Percentiles rank a stretch among this genome's conserved stretches.
Evolutionary conservation across 345 rosid species (phyloP).

Genomic region (Eucalyptus guilfoylei): DNA sequence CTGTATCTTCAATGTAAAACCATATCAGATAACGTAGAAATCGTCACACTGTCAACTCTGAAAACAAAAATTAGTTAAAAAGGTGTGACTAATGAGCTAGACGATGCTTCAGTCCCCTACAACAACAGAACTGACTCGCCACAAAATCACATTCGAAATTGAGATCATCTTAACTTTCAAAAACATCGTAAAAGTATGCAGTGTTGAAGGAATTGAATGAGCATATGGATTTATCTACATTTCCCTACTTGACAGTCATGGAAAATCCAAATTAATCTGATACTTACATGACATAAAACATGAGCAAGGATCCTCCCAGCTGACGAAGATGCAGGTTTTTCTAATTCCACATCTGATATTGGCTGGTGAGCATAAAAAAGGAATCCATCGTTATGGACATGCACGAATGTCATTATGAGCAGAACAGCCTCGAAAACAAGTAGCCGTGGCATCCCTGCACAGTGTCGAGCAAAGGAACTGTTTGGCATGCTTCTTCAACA

Average conservation of each 20-base stretch:
- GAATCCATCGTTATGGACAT: not conserved
- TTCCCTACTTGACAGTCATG: not conserved
- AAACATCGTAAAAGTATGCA: not conserved
- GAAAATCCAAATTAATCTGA: not conserved
- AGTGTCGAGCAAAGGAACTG: constrained; percentile 69
- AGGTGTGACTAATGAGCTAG: not conserved
- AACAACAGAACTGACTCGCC: not conserved
- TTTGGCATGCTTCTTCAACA: constrained; percentile 74
- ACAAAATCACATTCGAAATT: not conserved
- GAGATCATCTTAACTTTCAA: not conserved
- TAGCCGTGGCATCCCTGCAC: constrained; percentile 73
- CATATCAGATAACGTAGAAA: not conserved
- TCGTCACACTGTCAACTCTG: not conserved
- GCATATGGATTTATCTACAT: not conserved
- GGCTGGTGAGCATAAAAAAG: not conserved
- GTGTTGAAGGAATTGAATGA: not conserved
- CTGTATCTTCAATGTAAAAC: not conserved
- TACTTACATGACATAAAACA: not conserved
- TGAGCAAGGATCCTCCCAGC: not conserved
- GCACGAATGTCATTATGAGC: constrained; percentile 26
- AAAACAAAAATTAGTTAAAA: not conserved
- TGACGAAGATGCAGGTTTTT: not conserved
- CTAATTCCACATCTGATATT: not conserved
- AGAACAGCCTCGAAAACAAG: constrained; percentile 79
- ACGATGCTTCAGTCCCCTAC: not conserved